Evolutionary conservation across 306 rosid species (phyloP), one percentile per base, ranked within the genome.

Genomic region (Hippophae gyantsensis): DNA sequence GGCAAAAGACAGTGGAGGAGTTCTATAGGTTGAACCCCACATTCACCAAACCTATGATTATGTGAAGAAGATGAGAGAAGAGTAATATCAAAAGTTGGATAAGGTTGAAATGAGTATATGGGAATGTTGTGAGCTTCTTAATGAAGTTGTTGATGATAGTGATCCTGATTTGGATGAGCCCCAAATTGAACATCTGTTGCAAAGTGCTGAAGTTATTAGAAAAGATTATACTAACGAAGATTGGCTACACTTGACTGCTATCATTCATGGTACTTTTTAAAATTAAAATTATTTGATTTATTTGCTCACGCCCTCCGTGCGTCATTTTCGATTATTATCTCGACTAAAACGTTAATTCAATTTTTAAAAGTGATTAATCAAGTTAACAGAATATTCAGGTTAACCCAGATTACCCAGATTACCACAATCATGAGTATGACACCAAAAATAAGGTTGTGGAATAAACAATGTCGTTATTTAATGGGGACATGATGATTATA

Each of bases 181-280:
- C 1, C 90, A 84, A 56, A 84, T 84, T 51, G 62, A 81, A 60
- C 86, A 84, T 62, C 60, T 78, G 69, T 52, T 84, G 66, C 90
- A 84, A 12, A 65, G 84, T 0, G 90, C 86, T 27, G 90, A 84
- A 64, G 84, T 86, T 1, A 71, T 76, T 6, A 74, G 84, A 43
- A 78, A 73, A 57, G 86, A 84, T 61, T 76, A 61, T 56, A 84
- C 86, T 5, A 52, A 80, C 54, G 71, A 78, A 68, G 84, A 80
- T 54, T 84, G 89, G 89, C 10, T 84, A 68, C 89, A 84, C 49
- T 75, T 84, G 86, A 84, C 90, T 13, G 90, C 90, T 44, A 81
- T 81, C 7, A 84, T 81, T 43, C 86, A 84, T 66, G 90, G 85
- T 83, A 82, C 12, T 38, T 32, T 8, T 25, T 13, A 49, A 12